phyloP scores from a whole-genome alignment of 495 filamentous ascomycete genomes.

The Aspergillus nidulans region DNA sequence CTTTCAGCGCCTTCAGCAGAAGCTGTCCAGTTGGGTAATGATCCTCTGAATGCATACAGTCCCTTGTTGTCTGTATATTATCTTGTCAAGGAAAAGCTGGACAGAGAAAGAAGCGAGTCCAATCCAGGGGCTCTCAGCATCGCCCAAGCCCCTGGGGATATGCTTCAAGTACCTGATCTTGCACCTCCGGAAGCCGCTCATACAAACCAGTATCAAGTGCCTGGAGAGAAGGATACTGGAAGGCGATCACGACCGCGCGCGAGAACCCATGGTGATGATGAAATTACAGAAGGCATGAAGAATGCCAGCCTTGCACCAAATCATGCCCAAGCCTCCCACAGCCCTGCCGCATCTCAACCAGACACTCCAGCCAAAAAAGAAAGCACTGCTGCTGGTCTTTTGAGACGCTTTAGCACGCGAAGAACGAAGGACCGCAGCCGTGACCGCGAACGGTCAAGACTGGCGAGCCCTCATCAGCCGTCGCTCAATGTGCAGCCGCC shows the following conservation, averaged over 20 bases:
- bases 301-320: constrained; percentile 58
- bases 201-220: constrained; percentile 85
- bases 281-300: constrained; percentile 72
- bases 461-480: constrained; percentile 60
- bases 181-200: constrained; percentile 81
- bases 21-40: constrained; percentile 72
- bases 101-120: constrained; percentile 67
- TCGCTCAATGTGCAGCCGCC: constrained; percentile 70
- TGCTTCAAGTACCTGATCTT: constrained; percentile 67
- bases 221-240: constrained; percentile 73
- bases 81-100: constrained; percentile 89
- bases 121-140: constrained; percentile 57
- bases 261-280: constrained; percentile 93
- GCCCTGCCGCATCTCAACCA: constrained; percentile 50
- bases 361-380: constrained; percentile 76
- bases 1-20: constrained; percentile 83
- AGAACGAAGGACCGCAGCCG: constrained; percentile 55
- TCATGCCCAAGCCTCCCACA: constrained; percentile 48
- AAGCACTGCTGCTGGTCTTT: constrained; percentile 77
- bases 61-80: constrained; percentile 94
- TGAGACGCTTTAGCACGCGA: constrained; percentile 88
- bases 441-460: constrained; percentile 48
- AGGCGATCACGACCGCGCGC: constrained; percentile 79
- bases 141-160: constrained; percentile 54
- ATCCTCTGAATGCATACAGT: constrained; percentile 91